These are phyloP conservation scores for Heterobasidion parviporum DNA, from an alignment of 1,284 basidiomycete genomes.

Conservation along the genomic window DNA sequence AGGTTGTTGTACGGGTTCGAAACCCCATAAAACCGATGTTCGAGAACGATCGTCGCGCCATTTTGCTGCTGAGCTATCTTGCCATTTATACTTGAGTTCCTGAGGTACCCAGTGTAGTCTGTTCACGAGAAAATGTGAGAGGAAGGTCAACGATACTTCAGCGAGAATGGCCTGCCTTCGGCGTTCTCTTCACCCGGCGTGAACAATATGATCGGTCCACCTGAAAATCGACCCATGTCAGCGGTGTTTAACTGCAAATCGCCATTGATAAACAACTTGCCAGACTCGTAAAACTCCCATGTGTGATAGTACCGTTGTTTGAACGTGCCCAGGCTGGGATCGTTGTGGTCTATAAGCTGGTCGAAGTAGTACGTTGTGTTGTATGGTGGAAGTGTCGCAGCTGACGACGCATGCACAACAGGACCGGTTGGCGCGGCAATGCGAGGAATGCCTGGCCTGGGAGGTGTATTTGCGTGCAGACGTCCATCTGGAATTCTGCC, in stretches of 20 bases:
- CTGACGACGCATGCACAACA: neutral
- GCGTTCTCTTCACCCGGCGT: constrained; percentile 40
- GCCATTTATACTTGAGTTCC: constrained; percentile 57
- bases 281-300: constrained; percentile 51
- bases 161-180: constrained; percentile 23
- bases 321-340: constrained; percentile 64
- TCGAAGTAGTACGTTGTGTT: constrained; percentile 54
- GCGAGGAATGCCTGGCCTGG: neutral
- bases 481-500: neutral
- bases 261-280: constrained; percentile 18
- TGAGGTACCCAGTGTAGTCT: constrained; percentile 42
- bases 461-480: neutral
- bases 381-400: constrained; percentile 1
- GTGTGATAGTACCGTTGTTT: constrained; percentile 66
- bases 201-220: constrained; percentile 59
- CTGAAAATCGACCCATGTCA: constrained; percentile 20
- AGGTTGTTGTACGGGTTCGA: constrained; percentile 56
- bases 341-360: constrained; percentile 66
- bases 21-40: constrained; percentile 45
- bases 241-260: neutral
- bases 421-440: neutral
- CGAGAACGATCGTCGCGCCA: constrained; percentile 54
- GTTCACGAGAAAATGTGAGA: neutral
- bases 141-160: too few relatives aligned
- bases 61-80: constrained; percentile 59